Evolutionary conservation across 345 rosid species (phyloP).

Genomic region (Linum usitatissimum): DNA sequence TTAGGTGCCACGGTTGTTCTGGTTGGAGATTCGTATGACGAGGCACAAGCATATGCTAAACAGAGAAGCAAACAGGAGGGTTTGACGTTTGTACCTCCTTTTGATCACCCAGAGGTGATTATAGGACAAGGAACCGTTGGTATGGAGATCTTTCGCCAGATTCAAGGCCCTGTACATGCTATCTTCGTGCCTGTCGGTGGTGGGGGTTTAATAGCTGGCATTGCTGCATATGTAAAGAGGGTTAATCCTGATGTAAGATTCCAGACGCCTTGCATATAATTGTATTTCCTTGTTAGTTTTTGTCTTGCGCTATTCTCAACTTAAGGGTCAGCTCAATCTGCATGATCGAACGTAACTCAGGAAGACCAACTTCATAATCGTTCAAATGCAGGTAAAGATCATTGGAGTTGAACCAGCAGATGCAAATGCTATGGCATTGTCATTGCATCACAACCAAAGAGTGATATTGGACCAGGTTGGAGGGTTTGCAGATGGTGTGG

Average conservation of each 20-base stretch:
- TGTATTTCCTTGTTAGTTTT: no score
- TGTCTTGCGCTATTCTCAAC: no score
- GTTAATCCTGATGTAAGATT: slow-evolving; percentile 67
- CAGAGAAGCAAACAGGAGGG: slow-evolving; percentile 54
- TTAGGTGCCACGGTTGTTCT: slow-evolving; percentile 83
- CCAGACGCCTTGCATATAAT: background rate
- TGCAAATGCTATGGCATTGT: slow-evolving; percentile 97
- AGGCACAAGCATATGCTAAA: slow-evolving; percentile 82
- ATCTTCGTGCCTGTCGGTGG: slow-evolving; percentile 98
- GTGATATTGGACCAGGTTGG: slow-evolving; percentile 85
- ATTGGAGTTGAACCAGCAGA: slow-evolving; percentile 94
- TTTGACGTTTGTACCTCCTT: slow-evolving; percentile 82
- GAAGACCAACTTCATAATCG: background rate
- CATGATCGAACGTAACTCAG: background rate
- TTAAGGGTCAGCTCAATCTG: background rate
- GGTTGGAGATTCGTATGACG: slow-evolving; percentile 85
- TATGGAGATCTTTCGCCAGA: slow-evolving; percentile 85
- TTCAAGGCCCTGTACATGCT: slow-evolving; percentile 68
- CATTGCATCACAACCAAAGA: slow-evolving; percentile 84
- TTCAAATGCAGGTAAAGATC: slow-evolving; percentile 57
- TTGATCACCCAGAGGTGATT: slow-evolving; percentile 93
- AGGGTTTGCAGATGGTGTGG: slow-evolving; percentile 97
- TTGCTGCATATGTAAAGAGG: slow-evolving; percentile 91
- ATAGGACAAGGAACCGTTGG: slow-evolving; percentile 95
- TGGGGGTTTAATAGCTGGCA: slow-evolving; percentile 94